Base-by-base conservation (phyloP, 176 grass and related monocot genomes). In the Raddia distichophylla region DNA sequence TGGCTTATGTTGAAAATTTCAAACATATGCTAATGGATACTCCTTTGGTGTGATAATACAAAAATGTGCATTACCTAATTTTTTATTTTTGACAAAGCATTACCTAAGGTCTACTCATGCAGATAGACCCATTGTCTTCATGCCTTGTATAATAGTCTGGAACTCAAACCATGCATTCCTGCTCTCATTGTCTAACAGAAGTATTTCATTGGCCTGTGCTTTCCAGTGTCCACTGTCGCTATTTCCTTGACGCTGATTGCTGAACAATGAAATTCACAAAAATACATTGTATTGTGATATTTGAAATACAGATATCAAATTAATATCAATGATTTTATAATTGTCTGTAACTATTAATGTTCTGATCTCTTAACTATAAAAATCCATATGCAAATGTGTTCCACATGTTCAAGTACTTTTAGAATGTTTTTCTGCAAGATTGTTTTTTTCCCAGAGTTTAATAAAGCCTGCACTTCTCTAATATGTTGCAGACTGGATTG, bases 401-500 rank as follows among this genome's bases (percentile, higher is more conserved):
- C 7, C 60, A 5, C 7, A 37, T 61, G 17, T 32, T 46, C 35
- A 57, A 9, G 14, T 51, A 42, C 69, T 67, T 57, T 50, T 57
- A 48, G 10, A 66, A 18, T 67, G 61, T 85, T 34, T 60, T 82
- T 86, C 33, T 67, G 43, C 63, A 67, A 83, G 48, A 60, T 85
- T 67, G 8, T 60, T 77, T 46, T 8, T 68, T 47, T 44, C 3
- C 3, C 16, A 53, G 59, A 86, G 4, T 68, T 57, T 77, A 59
- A 85, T 77, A 77, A 71, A 57, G 11, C 19, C 78, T 64, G 46
- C 40, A 83, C 34, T 86, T 77, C 45, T 52, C 69, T 87, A 6
- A 88, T 82, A 66, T 94, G 48, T 87, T 73, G 43, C 89, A 99
- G 96, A 99, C 83, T 89, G 96, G 93, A 62, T 57, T 93, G 87